Evolutionary conservation across 768 basidiomycete species (phyloP), one percentile per base, ranked within the genome.

Genomic region (Daedaleopsis sinensis): DNA sequence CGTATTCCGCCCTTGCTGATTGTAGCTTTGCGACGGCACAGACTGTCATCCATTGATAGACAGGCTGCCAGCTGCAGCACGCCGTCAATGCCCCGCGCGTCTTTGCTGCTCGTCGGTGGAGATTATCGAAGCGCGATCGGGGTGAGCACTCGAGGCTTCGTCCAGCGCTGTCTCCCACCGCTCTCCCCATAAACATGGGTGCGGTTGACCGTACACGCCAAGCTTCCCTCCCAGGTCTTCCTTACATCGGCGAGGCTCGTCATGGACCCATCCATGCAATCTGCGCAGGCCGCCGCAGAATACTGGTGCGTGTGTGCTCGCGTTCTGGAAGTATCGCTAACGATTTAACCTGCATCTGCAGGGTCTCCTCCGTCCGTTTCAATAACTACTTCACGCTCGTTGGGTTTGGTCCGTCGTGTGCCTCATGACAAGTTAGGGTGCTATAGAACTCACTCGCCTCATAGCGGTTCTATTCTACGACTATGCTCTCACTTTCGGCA

Each of bases 381-480:
- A 57, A 62, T 15, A 62, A 62, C n/a, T 37, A 13, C 32, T 44
- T 55, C 43, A 32, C 55, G 32, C 44, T 39, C 23, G 52, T 27
- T 11, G 61, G 24, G 0, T 36, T 58, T 23, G 59, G 57, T 63
- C 32, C 15, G 62, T 56, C 10, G 13, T 38, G n/a, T 24, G 21
- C 13, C 36, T 13, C 49, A 19, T 18, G 9, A 18, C 36, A 15
- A 8, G n/a, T n/a, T n/a, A n/a, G 21, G 12, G 23, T 10, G 11
- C 12, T 4, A 11, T 23, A 21, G 6, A 16, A 18, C 3, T 19
- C 1, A 15, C 51, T 11, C 19, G 18, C 32, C 18, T 13, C 54
- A n/a, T n/a, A 72, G 76, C 50, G 9, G 57, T 76, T 18, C 65
- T 78, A 16, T 67, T 78, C n/a, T 80, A 81, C 55, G 84, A 85